Percentiles rank a stretch among this genome's conserved stretches.
These are phyloP conservation scores for Ceratocystis destructans DNA, from an alignment of 2,329 filamentous ascomycete species.

Conservation along the genomic window DNA sequence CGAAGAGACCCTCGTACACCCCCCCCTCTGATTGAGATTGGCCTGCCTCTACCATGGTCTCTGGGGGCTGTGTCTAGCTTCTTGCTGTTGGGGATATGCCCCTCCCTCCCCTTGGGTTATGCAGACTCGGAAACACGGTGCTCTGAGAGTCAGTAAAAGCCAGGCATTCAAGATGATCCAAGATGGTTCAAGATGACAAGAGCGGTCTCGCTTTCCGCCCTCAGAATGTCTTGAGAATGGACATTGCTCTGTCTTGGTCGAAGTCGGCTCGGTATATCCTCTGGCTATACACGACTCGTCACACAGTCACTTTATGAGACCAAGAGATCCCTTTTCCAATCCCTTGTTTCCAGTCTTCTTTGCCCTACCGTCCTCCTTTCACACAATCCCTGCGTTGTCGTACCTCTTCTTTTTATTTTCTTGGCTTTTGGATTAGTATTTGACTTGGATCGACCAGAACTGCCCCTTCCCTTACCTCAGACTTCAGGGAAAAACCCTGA, in stretches of 20 bases:
- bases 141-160: no score
- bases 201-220: background rate
- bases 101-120: background rate
- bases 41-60: background rate
- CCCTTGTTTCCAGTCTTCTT: background rate
- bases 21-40: background rate
- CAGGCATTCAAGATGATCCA: background rate
- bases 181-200: background rate
- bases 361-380: background rate
- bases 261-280: background rate
- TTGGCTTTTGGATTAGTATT: background rate
- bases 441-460: background rate
- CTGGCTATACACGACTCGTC: background rate
- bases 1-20: background rate
- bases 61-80: background rate
- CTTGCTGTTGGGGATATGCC: background rate
- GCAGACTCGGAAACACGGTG: no score
- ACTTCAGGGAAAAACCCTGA: background rate
- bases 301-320: background rate
- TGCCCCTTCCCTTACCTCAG: background rate
- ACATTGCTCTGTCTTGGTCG: background rate
- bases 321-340: background rate
- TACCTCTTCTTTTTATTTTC: background rate
- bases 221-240: background rate
- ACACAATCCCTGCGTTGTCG: background rate